Evolutionary conservation across 2,329 filamentous ascomycete genomes (phyloP).

Genomic region (Penicillium sp.): DNA sequence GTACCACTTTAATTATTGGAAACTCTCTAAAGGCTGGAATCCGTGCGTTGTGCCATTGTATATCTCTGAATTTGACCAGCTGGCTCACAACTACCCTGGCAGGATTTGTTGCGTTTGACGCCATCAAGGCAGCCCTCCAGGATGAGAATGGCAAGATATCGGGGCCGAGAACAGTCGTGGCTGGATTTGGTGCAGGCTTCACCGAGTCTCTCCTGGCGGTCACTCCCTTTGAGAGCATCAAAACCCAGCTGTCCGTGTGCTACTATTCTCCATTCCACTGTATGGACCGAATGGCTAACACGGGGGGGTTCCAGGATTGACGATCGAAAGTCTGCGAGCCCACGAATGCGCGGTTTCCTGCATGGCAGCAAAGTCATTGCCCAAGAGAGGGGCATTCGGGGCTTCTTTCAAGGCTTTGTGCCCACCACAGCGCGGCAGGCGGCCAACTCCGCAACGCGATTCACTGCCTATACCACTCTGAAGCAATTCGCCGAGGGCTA

Average conservation of each 20-base stretch:
- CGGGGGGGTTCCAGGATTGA: conserved; percentile 65
- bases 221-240: conserved; percentile 96
- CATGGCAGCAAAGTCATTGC: conserved; percentile 85
- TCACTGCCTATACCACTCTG: conserved; percentile 84
- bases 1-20: conserved; percentile 92
- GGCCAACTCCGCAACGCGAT: conserved; percentile 88
- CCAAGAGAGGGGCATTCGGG: conserved; percentile 79
- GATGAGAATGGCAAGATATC: conserved; percentile 85
- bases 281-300: not conserved
- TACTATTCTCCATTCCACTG: conserved; percentile 5
- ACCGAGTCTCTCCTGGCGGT: conserved; percentile 92
- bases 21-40: conserved; percentile 97
- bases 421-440: conserved; percentile 93
- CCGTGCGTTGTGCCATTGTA: conserved; percentile 54
- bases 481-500: conserved; percentile 91
- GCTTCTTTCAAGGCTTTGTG: conserved; percentile 96
- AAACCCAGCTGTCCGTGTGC: conserved; percentile 73
- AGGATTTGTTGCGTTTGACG: conserved; percentile 94
- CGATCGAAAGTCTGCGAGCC: conserved; percentile 81
- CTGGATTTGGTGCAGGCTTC: conserved; percentile 89
- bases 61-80: not conserved
- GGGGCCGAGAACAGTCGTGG: conserved; percentile 84
- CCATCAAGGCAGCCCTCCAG: conserved; percentile 79
- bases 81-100: conserved; percentile 1
- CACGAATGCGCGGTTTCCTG: conserved; percentile 86